Base-by-base conservation (phyloP, 352 stramenopile species). In the Pythium oligandrum region DNA sequence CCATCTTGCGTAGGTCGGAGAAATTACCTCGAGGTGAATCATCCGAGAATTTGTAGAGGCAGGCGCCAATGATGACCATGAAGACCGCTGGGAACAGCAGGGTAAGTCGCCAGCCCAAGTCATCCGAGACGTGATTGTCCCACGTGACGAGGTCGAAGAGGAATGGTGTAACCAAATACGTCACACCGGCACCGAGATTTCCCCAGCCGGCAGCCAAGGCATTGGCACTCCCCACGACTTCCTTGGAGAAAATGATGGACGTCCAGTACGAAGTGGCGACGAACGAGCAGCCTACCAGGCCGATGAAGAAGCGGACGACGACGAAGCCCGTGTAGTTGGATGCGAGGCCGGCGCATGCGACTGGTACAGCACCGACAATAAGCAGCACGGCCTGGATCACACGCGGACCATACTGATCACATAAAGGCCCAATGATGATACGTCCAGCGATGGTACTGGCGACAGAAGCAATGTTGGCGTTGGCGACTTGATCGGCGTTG, bases 191-290 rank as follows among this genome's bases (percentile, higher is more conserved):
- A 55, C 95, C 93, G 36, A 98, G 73, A 68, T 98, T 98, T 30
- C 93, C 93, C 92, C 93, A 98, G 32, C 95, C 93, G 50, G 73
- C 89, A 11, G 84, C 83, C 17, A 98, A 66, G 17, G 90, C 91
- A 59, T 98, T 98, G 1, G 93, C 93, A 33, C 78, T 93, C 48
- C 95, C 95, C 5, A 97, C 93, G 40, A 98, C 76, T 57, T 98
- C 70, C 51, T 88, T 95, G 17, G 77, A 78, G 59, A 98, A 98
- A 79, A 98, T 98, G 45, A 81, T 61, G 42, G 79, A 90, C 0
- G 90, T 96, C 94, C 94, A 98, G 64, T 90, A 97, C 57, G 96
- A 87, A 40, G 86, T 97, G 32, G 87, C 86, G 7, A 98, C 89
- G 64, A 98, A 98, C 31, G 87, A 87, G 48, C 77, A 90, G 43